Conservation (phyloP, 2,329 filamentous ascomycete genomes). For the Pseudogymnoascus sp. region DNA sequence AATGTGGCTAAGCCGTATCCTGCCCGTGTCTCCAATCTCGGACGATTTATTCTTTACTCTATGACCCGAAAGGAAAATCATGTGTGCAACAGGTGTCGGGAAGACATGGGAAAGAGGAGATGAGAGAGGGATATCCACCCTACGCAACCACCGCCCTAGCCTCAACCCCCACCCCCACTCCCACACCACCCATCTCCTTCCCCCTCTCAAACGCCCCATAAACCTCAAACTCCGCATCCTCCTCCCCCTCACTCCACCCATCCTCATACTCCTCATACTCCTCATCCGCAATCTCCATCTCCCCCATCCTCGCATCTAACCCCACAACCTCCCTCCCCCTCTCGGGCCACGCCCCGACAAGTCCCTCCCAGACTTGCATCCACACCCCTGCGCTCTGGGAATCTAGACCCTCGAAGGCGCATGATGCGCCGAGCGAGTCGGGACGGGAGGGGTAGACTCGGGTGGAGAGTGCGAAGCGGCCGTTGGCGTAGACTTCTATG, state of each 20-base stretch:
- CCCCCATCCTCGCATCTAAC: not conserved
- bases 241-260: not conserved
- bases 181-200: too few relatives aligned
- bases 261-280: not conserved
- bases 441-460: constrained; percentile 17
- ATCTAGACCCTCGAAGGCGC: constrained; percentile 15
- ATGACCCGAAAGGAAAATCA: too few relatives aligned
- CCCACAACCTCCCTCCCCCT: not conserved
- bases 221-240: not conserved
- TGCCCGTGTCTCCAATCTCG: too few relatives aligned
- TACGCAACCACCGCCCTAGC: not conserved
- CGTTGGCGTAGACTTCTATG: constrained; percentile 19
- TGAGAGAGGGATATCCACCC: not conserved
- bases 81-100: too few relatives aligned
- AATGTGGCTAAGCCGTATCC: too few relatives aligned
- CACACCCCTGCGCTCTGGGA: constrained; percentile 7
- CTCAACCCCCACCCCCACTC: not conserved
- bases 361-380: constrained; percentile 16
- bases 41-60: too few relatives aligned
- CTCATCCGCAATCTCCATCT: not conserved
- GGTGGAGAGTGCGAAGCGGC: constrained; percentile 17
- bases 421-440: constrained; percentile 11
- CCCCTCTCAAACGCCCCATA: not conserved
- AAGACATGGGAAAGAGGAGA: too few relatives aligned
- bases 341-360: constrained; percentile 13